Evolutionary conservation across 345 rosid genomes (phyloP), one percentile per base, ranked within the genome.

Genomic region (Turritis glabra): DNA sequence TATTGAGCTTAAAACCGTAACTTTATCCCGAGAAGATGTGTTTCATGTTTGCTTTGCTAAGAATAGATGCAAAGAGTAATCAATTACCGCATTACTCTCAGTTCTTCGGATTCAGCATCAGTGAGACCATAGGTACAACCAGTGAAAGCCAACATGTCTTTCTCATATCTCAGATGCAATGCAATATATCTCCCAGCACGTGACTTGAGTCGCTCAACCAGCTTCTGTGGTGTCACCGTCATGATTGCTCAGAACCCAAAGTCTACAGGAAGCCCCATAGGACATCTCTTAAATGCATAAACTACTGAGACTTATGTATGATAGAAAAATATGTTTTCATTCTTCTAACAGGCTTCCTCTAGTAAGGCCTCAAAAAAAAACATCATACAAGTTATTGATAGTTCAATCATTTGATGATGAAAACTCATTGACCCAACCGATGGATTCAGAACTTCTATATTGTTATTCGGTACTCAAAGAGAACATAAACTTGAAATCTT

Each of bases 61-160:
- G 74, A 37, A 58, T 44, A 59, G 71, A 53, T 52, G 69, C 29
- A n/a, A 37, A 73, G 53, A 57, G 57, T 62, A 73, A 60, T 44
- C 53, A 56, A 72, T 80, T 81, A 92, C 99, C 99, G 81, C 96
- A 95, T 86, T 30, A 85, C 77, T 69, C 79, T 82, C 67, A 95
- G 89, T 80, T 89, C 97, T 74, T 87, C 89, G 32, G 99, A 87
- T 79, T 95, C 97, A 32, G 82, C 80, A 74, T 88, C 81, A 60
- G 90, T 87, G 73, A 95, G 84, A 59, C 97, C 96, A 67, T 87
- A 87, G 19, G 93, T 85, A 71, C 99, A 95, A 32, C 97, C 97
- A 38, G 97, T 95, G 80, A 95, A 95, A 66, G 99, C 84, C 54
- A 95, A 86, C 95, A 95, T 92, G 82, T 92, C 99, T 82, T 90